A percentile compares a stretch with the other conserved stretches of the same genome.
Conservation (phyloP, 805 yeast genomes). For the Yarrowia porcina region DNA sequence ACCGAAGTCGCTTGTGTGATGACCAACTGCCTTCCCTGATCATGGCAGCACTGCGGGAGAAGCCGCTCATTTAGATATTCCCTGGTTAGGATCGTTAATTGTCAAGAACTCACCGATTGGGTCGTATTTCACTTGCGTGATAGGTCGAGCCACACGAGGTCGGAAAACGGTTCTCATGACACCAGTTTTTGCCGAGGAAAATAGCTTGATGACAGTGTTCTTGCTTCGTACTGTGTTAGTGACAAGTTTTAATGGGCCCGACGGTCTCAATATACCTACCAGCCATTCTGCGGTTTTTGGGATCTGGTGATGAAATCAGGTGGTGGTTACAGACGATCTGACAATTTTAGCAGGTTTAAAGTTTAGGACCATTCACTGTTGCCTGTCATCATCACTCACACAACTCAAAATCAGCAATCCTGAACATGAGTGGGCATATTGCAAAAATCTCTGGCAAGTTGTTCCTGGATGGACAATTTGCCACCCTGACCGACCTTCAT, state of each 20-base stretch:
- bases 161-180: constrained; percentile 74
- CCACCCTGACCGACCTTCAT: background rate
- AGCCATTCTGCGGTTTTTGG: background rate
- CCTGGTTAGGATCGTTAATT: no score
- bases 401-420: background rate
- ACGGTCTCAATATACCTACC: background rate
- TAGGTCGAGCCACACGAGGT: constrained; percentile 75
- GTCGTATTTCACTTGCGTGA: constrained; percentile 81
- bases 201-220: constrained; percentile 75
- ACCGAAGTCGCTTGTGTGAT: no score
- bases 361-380: background rate
- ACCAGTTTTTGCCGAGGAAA: constrained; percentile 90
- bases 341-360: background rate
- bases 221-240: constrained; percentile 48
- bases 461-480: constrained; percentile 5
- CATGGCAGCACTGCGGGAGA: background rate
- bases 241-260: no score
- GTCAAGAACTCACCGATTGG: constrained; percentile 59
- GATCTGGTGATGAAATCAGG: background rate
- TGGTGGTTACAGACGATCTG: background rate
- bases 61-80: no score
- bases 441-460: constrained; percentile 1
- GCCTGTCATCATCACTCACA: background rate
- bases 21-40: no score
- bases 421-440: constrained; percentile 12